Evolutionary conservation across 805 yeast genomes (phyloP).

Genomic region (Yamadazyma ubonensis): DNA sequence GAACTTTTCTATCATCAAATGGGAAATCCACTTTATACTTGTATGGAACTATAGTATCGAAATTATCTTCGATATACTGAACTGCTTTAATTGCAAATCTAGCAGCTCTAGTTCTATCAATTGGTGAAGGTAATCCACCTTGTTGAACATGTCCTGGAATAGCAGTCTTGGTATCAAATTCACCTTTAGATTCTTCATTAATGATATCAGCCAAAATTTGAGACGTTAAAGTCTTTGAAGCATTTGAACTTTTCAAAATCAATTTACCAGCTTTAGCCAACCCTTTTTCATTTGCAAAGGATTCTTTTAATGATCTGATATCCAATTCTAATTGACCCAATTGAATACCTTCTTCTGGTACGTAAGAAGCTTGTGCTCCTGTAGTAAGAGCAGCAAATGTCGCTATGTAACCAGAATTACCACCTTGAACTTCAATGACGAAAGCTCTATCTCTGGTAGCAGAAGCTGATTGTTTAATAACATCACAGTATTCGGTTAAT

Average conservation of each 20-base stretch:
- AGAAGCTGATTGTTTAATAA: slow-evolving; percentile 90
- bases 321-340: slow-evolving; percentile 73
- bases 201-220: slow-evolving; percentile 81
- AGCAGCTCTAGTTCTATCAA: slow-evolving; percentile 87
- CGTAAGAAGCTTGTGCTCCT: slow-evolving; percentile 89
- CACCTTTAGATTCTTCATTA: slow-evolving; percentile 70
- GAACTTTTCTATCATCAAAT: slow-evolving; percentile 29
- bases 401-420: slow-evolving; percentile 92
- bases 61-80: slow-evolving; percentile 71
- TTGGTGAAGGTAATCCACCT: slow-evolving; percentile 92
- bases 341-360: slow-evolving; percentile 81
- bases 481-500: slow-evolving; percentile 89
- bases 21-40: slow-evolving; percentile 34
- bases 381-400: slow-evolving; percentile 78
- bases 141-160: slow-evolving; percentile 98
- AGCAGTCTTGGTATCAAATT: slow-evolving; percentile 90
- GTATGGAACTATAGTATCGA: slow-evolving; percentile 20
- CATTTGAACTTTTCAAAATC: slow-evolving; percentile 77
- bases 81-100: slow-evolving; percentile 89
- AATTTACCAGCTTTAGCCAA: slow-evolving; percentile 82
- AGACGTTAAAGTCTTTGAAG: slow-evolving; percentile 80
- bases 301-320: slow-evolving; percentile 62
- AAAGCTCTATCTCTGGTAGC: slow-evolving; percentile 92
- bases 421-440: slow-evolving; percentile 98
- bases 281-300: slow-evolving; percentile 73